Percentiles rank a stretch among this genome's conserved stretches.
Conservation (phyloP, 306 rosid species). For the Cucurbita pepo region DNA sequence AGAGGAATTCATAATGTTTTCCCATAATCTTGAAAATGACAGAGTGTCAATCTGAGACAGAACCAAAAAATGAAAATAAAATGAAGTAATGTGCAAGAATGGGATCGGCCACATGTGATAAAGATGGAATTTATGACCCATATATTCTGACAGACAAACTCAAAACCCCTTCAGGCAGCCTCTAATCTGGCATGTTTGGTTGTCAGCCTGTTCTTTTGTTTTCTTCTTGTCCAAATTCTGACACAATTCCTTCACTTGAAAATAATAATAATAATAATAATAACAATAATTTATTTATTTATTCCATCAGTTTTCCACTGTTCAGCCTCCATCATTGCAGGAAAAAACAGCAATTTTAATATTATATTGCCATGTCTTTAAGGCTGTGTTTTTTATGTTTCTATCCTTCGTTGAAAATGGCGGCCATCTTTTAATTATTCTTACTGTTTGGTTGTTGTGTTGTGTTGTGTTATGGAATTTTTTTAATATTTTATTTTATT, state of each 20-base stretch:
- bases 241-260: background rate
- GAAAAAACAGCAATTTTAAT: background rate
- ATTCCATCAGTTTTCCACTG: background rate
- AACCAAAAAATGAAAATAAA: no score
- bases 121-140: slow-evolving; percentile 6
- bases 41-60: background rate
- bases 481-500: background rate
- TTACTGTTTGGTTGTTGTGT: background rate
- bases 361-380: background rate
- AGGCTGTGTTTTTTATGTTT: background rate
- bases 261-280: no score
- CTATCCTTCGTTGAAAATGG: background rate
- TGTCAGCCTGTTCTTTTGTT: slow-evolving; percentile 9
- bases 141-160: slow-evolving; percentile 9
- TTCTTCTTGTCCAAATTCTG: slow-evolving; percentile 1
- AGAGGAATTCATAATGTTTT: background rate
- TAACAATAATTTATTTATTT: no score
- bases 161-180: background rate
- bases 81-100: background rate
- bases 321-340: background rate
- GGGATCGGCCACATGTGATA: slow-evolving; percentile 5
- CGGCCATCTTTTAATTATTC: background rate
- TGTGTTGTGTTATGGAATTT: no score
- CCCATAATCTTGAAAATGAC: background rate
- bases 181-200: slow-evolving; percentile 1